A percentile compares a stretch with the other conserved stretches of the same genome.
Conservation (phyloP, 768 basidiomycete species). For the Pulveroboletus frians region DNA sequence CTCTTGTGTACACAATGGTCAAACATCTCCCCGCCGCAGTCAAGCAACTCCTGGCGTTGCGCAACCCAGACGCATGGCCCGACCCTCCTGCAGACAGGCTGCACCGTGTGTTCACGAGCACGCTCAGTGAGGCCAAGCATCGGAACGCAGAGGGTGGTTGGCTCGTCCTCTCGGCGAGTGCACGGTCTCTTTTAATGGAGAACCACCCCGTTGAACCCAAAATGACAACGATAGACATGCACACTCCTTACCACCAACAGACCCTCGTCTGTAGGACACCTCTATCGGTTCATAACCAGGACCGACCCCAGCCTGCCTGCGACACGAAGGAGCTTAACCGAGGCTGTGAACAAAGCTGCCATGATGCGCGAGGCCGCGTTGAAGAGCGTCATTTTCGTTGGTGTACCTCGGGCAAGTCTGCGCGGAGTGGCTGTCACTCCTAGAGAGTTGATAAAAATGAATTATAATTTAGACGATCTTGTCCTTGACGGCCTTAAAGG, state of each 20-base stretch:
- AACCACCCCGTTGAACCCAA: slow-evolving; percentile 24
- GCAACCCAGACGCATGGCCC: slow-evolving; percentile 55
- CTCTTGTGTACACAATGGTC: slow-evolving; percentile 27
- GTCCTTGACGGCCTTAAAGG: slow-evolving; percentile 69
- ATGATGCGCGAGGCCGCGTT: slow-evolving; percentile 85
- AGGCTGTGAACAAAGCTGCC: slow-evolving; percentile 68
- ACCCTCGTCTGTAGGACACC: slow-evolving; percentile 70
- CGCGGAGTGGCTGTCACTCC: not conserved
- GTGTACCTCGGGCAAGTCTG: slow-evolving; percentile 70
- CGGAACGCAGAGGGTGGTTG: slow-evolving; percentile 71
- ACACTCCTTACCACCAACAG: slow-evolving; percentile 78
- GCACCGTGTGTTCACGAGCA: slow-evolving; percentile 50
- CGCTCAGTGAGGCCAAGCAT: slow-evolving; percentile 60
- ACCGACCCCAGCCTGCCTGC: slow-evolving; percentile 35
- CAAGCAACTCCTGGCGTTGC: slow-evolving; percentile 68
- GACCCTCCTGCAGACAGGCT: slow-evolving; percentile 53
- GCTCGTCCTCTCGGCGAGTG: slow-evolving; percentile 70
- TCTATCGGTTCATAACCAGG: slow-evolving; percentile 75
- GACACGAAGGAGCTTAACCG: slow-evolving; percentile 43
- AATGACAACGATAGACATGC: slow-evolving; percentile 58
- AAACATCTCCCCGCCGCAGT: slow-evolving; percentile 55
- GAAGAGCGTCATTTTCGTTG: slow-evolving; percentile 87
- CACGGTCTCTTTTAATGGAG: slow-evolving; percentile 8
- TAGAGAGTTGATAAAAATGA: slow-evolving; percentile 5
- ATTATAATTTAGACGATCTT: slow-evolving; percentile 61